These are phyloP conservation scores for Vigna angularis DNA, from an alignment of 306 rosid genomes.

Conservation along the genomic window DNA sequence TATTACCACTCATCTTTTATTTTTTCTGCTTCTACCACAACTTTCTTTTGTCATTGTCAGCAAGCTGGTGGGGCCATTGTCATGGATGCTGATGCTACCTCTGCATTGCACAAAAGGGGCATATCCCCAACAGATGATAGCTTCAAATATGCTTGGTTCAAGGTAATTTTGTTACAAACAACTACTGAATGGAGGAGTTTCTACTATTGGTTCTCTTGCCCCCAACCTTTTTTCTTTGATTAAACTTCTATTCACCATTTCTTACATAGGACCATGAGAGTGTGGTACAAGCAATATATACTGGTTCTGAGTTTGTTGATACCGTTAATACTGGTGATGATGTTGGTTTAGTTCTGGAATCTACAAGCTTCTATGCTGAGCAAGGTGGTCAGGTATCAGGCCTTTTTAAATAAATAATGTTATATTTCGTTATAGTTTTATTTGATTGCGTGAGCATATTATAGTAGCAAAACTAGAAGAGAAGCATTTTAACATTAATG, in stretches of 20 bases:
- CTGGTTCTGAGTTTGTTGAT: constrained; percentile 77
- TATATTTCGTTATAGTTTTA: constrained; percentile 26
- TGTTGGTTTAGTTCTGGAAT: constrained; percentile 82
- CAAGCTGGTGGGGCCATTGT: constrained; percentile 91
- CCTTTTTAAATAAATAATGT: constrained; percentile 5
- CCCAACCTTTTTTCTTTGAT: neutral
- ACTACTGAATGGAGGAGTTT: neutral
- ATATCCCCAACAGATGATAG: constrained; percentile 82
- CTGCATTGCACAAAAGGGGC: constrained; percentile 74
- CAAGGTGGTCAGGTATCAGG: constrained; percentile 98
- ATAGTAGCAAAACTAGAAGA: too few relatives aligned
- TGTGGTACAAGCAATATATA: constrained; percentile 82
- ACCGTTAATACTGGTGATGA: constrained; percentile 62
- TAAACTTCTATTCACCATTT: constrained; percentile 27
- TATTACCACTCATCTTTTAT: constrained; percentile 19
- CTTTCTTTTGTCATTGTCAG: constrained; percentile 56
- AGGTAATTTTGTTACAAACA: constrained; percentile 53
- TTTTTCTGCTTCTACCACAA: constrained; percentile 16
- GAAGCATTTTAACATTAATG: constrained; percentile 10
- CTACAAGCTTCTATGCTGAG: constrained; percentile 98
- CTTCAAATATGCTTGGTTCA: constrained; percentile 79
- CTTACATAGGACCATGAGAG: constrained; percentile 76
- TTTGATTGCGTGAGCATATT: neutral
- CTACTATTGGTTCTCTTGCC: neutral
- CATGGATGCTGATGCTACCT: constrained; percentile 95